phyloP scores from a whole-genome alignment of 1,284 basidiomycete species.

The Boletus calvinii region DNA sequence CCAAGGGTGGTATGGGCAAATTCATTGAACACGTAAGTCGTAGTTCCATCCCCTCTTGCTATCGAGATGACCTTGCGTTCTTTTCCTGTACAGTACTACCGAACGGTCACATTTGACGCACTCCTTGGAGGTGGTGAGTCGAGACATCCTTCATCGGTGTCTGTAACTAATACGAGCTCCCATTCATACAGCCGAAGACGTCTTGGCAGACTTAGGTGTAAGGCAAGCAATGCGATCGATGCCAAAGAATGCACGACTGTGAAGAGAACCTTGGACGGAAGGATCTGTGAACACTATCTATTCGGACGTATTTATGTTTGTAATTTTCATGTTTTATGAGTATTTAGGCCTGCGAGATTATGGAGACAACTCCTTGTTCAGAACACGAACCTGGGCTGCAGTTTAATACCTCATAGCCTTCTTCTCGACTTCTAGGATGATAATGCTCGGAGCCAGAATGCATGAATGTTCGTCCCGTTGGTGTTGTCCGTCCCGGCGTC shows the following conservation, averaged over 20 bases:
- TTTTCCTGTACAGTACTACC: slow-evolving; percentile 43
- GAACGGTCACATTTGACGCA: slow-evolving; percentile 54
- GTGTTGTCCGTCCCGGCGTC: no score
- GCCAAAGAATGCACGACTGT: slow-evolving; percentile 21
- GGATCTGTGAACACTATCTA: slow-evolving; percentile 1
- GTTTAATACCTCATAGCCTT: not conserved
- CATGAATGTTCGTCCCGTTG: no score
- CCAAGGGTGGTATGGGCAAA: slow-evolving; percentile 59
- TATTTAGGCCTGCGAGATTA: not conserved
- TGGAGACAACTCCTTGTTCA: not conserved
- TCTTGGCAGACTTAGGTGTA: slow-evolving; percentile 63
- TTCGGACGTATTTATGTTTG: not conserved
- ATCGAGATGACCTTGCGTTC: not conserved
- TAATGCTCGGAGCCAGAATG: no score
- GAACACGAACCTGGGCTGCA: not conserved
- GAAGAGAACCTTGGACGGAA: not conserved
- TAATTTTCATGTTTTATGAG: not conserved
- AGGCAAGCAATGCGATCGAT: slow-evolving; percentile 53
- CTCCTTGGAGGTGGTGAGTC: slow-evolving; percentile 49
- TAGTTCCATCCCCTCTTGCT: slow-evolving; percentile 5
- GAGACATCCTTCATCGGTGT: not conserved
- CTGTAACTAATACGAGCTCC: slow-evolving; percentile 1
- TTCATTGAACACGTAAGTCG: slow-evolving; percentile 52
- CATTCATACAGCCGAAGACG: slow-evolving; percentile 50
- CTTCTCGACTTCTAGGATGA: not conserved